Base-by-base conservation (phyloP, 495 filamentous ascomycete species). In the Hypoxylon intermedium region DNA sequence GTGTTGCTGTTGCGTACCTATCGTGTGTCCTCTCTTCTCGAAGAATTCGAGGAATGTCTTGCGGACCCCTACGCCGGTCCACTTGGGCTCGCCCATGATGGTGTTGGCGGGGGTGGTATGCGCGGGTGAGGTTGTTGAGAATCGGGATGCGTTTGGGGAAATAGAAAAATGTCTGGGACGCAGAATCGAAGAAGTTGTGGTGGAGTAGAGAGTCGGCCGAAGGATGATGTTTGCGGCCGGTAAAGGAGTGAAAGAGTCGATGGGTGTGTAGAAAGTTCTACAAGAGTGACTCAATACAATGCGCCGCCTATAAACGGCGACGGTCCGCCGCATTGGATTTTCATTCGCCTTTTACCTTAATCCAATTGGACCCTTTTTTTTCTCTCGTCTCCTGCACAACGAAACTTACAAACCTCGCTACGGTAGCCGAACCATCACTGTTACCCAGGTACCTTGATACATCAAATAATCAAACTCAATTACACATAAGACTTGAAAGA, bases 1-100 rank as follows among this genome's bases (percentile, higher is more conserved):
- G 12, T 36, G 30, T 6, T 49, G 46, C 51, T 11, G 11, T 53
- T 38, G 62, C 80, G 34, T 79, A 83, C 80, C 79, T 53, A 83
- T 68, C 21, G 79, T 79, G 69, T 84, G 82, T 56, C 78, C 82
- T 60, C 88, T 85, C 41, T 85, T 78, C 59, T 82, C 81, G 74
- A 98, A 97, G 75, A 91, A 98, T 55, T 92, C 83, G 71, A 93
- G 90, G 43, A 98, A 84, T 49, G 84, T 87, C 72, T 96, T 85
- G 67, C 88, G 83, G 58, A 91, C 88, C 46, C 77, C 75, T 53
- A 74, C 70, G 47, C 85, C 86, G 50, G 80, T 80, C 88, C 88
- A 91, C 77, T 87, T 71, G 59, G 74, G 70, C 24, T 69, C 54
- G 50, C 65, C 70, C 77, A 79, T 79, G 70, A 55, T 67, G 60